Percentiles rank a stretch among this genome's conserved stretches.
Evolutionary conservation across 2,329 filamentous ascomycete genomes (phyloP).

Genomic region (Teratosphaeria zuluensis): DNA sequence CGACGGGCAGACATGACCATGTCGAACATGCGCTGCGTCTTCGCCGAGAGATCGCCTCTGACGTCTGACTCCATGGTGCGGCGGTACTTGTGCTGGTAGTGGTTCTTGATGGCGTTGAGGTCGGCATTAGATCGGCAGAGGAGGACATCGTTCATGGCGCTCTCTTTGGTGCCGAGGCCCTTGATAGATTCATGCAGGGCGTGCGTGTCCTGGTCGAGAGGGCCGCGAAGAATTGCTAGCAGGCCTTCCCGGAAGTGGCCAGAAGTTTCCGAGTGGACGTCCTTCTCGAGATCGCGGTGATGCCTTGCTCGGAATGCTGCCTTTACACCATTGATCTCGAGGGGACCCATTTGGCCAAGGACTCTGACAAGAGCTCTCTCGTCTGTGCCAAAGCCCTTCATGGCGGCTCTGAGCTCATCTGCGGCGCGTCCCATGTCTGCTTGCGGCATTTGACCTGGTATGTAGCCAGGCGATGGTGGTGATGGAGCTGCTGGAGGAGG

Average conservation of each 20-base stretch:
- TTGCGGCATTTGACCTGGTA: constrained; percentile 57
- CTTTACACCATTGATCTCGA: constrained; percentile 63
- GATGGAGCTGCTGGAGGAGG: constrained; percentile 40
- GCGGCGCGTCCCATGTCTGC: constrained; percentile 59
- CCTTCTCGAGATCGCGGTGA: constrained; percentile 59
- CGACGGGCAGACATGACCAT: constrained; percentile 67
- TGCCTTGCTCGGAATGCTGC: constrained; percentile 55
- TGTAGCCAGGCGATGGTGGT: constrained; percentile 64
- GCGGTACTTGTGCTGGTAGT: constrained; percentile 60
- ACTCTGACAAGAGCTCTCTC: constrained; percentile 65
- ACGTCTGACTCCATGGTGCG: constrained; percentile 62
- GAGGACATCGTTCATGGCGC: constrained; percentile 75
- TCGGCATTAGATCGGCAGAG: constrained; percentile 79
- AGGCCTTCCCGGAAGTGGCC: constrained; percentile 67
- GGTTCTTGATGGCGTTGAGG: constrained; percentile 71
- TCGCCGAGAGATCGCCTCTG: constrained; percentile 69
- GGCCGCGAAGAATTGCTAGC: constrained; percentile 66
- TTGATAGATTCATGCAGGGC: constrained; percentile 62
- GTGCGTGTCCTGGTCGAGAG: constrained; percentile 65
- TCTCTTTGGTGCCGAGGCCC: constrained; percentile 78
- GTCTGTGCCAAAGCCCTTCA: constrained; percentile 91
- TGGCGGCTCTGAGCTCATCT: constrained; percentile 63
- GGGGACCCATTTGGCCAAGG: constrained; percentile 63
- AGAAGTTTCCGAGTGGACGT: constrained; percentile 66
- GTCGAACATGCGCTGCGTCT: constrained; percentile 77